Conservation (phyloP, 2,329 filamentous ascomycete species). For the Drechslerella coelobrocha region DNA sequence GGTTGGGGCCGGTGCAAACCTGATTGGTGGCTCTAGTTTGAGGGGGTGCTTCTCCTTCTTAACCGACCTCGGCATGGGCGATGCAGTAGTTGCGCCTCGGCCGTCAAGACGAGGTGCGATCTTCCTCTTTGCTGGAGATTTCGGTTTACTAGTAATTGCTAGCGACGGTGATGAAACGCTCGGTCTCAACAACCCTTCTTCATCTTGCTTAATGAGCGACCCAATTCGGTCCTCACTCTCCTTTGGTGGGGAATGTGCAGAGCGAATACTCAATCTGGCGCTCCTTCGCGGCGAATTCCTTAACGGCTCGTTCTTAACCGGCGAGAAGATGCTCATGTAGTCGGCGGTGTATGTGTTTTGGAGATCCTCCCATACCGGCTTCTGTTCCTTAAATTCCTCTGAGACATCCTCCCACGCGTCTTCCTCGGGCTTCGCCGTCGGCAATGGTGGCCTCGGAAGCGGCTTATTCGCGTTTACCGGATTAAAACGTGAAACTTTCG, state of each 20-base stretch:
- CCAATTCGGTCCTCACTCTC: constrained; percentile 28
- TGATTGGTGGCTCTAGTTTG: constrained; percentile 12
- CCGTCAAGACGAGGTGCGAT: not conserved
- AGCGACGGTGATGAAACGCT: constrained; percentile 41
- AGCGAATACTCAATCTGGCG: constrained; percentile 37
- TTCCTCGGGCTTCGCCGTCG: constrained; percentile 10
- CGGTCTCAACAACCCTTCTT: constrained; percentile 37
- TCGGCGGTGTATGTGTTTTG: constrained; percentile 45
- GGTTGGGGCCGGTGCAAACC: not conserved
- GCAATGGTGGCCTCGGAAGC: constrained; percentile 25
- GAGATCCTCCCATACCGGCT: constrained; percentile 42
- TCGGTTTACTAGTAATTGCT: constrained; percentile 11
- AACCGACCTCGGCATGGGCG: constrained; percentile 13
- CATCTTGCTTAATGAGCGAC: constrained; percentile 36
- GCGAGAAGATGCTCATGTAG: constrained; percentile 50
- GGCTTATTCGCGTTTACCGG: constrained; percentile 35
- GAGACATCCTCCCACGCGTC: constrained; percentile 34
- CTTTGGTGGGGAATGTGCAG: constrained; percentile 25
- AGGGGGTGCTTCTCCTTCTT: constrained; percentile 27
- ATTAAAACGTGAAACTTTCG: constrained; percentile 11
- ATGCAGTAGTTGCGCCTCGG: constrained; percentile 16
- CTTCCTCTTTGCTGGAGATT: constrained; percentile 17
- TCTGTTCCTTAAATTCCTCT: constrained; percentile 41
- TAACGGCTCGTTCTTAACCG: constrained; percentile 41
- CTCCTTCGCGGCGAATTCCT: constrained; percentile 37